phyloP scores from a whole-genome alignment of 441 rosid species.

The Corymbia citriodora region DNA sequence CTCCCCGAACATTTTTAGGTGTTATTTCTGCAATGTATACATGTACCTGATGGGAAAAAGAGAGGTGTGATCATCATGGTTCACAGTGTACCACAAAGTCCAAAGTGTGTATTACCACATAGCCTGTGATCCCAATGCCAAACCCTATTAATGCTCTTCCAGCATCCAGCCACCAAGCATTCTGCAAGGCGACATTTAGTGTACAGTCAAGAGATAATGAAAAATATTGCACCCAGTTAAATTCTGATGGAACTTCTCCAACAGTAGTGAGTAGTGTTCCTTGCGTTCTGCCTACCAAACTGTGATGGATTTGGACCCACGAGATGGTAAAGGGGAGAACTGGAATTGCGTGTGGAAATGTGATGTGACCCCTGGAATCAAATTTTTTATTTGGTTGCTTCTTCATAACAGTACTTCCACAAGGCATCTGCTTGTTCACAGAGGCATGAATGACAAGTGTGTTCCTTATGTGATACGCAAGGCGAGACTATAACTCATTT shows the following conservation, averaged over 20 bases:
- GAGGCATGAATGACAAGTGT: neutral
- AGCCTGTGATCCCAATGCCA: neutral
- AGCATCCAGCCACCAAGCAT: constrained; percentile 1
- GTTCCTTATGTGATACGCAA: neutral
- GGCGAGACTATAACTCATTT: neutral
- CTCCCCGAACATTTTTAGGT: neutral
- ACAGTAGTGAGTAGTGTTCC: neutral
- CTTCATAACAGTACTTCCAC: neutral
- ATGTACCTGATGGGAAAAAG: neutral
- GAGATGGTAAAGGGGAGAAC: neutral
- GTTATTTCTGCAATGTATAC: constrained; percentile 2
- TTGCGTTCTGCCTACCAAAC: neutral
- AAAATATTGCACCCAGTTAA: neutral
- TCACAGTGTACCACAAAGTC: neutral
- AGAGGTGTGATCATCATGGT: neutral
- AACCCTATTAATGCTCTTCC: neutral
- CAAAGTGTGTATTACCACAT: neutral
- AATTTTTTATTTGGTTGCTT: neutral
- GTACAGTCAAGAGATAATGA: neutral
- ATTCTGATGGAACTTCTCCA: neutral
- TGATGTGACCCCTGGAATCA: neutral
- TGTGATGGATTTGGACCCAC: neutral
- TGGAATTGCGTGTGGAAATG: neutral
- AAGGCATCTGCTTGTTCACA: neutral
- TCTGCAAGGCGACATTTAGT: neutral